Evolutionary conservation across 2,329 filamentous ascomycete species (phyloP), one percentile per base, ranked within the genome.

Genomic region (Ophiostoma sp.): DNA sequence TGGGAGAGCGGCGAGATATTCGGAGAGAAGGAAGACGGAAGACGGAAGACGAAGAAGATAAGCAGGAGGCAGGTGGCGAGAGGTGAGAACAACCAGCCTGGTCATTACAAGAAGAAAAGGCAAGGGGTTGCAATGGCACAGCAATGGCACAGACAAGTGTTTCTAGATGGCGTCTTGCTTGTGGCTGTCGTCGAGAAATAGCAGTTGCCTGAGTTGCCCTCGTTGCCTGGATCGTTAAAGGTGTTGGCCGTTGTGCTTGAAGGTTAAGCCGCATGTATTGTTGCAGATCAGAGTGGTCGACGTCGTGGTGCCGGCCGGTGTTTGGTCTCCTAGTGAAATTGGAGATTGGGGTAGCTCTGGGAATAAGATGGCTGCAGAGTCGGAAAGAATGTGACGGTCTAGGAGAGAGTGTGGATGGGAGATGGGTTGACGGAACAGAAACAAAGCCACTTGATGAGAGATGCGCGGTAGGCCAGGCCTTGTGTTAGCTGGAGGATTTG

Each of bases 271-370:
- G 27, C 27, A 35, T 62, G 27, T 33, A 23, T 20, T 54, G 57
- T 17, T 35, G 57, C 57, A 62, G 27, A 62, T 62, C 57, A 23
- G 57, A 62, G 13, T 62, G 57, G 27, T 33, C 23, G 66, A 17
- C 41, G 41, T 44, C 33, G 27, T 54, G 57, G 57, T 17, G 57
- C 33, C 33, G 54, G 13, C 44, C 3, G 15, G 11, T 44, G 36
- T 48, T 5, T n/a, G 44, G 17, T 35, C 44, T 33, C 17, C 39
- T 70, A 15, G 64, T 7, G n/a, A 27, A 70, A 8, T 67, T 70
- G 68, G 68, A 62, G 64, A 62, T 67, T 70, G 68, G 68, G 52
- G 65, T 67, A 62, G 31, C 39, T 39, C 54, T 67, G 69, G 69
- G 31, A 67, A 67, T 67, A 70, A 64, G 44, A 54, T 39, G 65